Percentiles rank a stretch among this genome's conserved stretches.
Conservation (phyloP, 257 asterid species). For the Knoxia roxburghii region DNA sequence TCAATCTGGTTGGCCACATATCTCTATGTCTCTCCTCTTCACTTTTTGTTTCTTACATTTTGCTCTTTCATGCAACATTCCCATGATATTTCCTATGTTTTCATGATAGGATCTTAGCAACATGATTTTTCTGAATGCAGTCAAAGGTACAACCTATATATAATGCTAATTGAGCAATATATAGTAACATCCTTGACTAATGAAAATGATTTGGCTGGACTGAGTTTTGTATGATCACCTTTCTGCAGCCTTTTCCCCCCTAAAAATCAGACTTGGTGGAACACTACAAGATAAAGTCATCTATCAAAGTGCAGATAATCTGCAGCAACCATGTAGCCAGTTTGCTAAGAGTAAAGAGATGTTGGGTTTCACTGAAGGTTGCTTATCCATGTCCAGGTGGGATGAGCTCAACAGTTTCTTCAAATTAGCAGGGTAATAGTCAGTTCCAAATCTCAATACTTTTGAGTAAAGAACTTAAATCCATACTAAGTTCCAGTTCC, state of each 20-base stretch:
- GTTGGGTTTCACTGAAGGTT: conserved; percentile 70
- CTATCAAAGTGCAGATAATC: conserved; percentile 44
- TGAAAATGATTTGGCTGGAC: neutral
- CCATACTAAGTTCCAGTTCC: neutral
- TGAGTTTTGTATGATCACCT: neutral
- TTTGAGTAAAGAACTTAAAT: neutral
- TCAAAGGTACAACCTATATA: conserved; percentile 49
- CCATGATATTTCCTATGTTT: neutral
- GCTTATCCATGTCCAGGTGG: conserved; percentile 81
- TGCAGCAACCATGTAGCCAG: conserved; percentile 34
- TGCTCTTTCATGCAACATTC: neutral
- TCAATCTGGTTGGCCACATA: conserved; percentile 50
- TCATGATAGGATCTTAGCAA: conserved; percentile 60
- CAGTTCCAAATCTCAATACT: neutral
- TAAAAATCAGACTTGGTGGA: conserved; percentile 83
- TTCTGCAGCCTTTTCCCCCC: conserved; percentile 72
- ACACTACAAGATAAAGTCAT: conserved; percentile 71
- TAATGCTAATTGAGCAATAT: neutral
- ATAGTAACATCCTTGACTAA: neutral
- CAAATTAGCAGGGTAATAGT: conserved; percentile 51
- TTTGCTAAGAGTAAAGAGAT: conserved; percentile 39
- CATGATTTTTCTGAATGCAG: conserved; percentile 53
- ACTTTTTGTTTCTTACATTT: neutral
- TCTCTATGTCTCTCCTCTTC: neutral
- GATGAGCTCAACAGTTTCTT: conserved; percentile 64